Evolutionary conservation across 192 early-diverging fungal genomes (phyloP).

Genomic region (Coemansia sp.): DNA sequence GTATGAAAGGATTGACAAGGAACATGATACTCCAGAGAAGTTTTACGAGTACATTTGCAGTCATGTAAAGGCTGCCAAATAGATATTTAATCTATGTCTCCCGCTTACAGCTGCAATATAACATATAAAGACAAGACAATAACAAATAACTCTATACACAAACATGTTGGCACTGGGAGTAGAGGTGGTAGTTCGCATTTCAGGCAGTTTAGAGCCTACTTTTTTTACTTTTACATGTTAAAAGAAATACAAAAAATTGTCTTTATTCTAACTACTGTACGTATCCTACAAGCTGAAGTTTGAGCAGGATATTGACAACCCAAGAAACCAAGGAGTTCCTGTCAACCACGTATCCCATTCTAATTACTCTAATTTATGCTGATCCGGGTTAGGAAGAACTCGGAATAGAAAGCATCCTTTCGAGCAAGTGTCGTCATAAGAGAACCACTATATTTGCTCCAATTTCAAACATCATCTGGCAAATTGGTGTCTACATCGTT

Average conservation of each 20-base stretch:
- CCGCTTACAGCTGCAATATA: not conserved
- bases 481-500: too few relatives aligned
- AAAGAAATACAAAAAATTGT: not conserved
- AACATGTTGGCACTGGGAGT: too few relatives aligned
- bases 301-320: not conserved
- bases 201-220: not conserved
- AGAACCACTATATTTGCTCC: too few relatives aligned
- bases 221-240: not conserved
- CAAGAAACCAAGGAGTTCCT: not conserved
- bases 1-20: not conserved
- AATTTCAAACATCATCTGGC: too few relatives aligned
- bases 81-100: not conserved
- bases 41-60: not conserved
- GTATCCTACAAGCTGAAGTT: not conserved
- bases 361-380: too few relatives aligned
- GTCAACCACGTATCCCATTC: too few relatives aligned
- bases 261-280: not conserved
- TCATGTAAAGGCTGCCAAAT: not conserved
- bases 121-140: not conserved
- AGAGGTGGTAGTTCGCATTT: not conserved
- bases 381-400: too few relatives aligned
- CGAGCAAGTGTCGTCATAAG: too few relatives aligned
- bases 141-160: not conserved
- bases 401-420: too few relatives aligned
- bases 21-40: not conserved